These are phyloP conservation scores for Lentinus brumalis DNA, from an alignment of 768 basidiomycete species.

Conservation along the genomic window DNA sequence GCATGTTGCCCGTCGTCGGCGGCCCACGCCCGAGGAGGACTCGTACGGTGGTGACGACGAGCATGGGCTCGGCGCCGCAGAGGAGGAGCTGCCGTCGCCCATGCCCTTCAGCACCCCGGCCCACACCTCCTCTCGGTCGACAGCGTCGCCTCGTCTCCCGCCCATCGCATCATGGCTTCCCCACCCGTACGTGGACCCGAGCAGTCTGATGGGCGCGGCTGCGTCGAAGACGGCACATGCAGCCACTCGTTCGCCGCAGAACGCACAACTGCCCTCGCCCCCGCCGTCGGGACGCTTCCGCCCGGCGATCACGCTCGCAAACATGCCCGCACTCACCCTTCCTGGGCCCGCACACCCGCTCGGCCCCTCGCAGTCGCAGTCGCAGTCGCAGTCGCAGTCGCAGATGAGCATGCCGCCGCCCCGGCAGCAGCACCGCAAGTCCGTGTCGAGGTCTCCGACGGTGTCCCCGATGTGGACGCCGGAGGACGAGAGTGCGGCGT, in stretches of 20 bases:
- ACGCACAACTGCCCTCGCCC: constrained; percentile 38
- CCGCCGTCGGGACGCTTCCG: constrained; percentile 36
- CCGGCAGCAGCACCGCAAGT: constrained; percentile 27
- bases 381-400: neutral
- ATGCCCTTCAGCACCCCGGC: constrained; percentile 6
- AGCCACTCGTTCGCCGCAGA: constrained; percentile 9
- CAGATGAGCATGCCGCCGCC: constrained; percentile 20
- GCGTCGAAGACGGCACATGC: neutral
- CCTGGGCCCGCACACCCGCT: constrained; percentile 56
- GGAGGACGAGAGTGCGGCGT: constrained; percentile 72
- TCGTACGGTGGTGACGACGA: constrained; percentile 22
- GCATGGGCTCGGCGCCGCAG: constrained; percentile 17
- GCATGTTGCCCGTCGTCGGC: constrained; percentile 2
- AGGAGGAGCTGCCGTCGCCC: constrained; percentile 26
- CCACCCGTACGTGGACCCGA: constrained; percentile 32
- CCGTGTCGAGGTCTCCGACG: constrained; percentile 20
- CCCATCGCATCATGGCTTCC: constrained; percentile 73
- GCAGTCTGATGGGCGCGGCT: constrained; percentile 18
- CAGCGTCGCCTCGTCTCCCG: constrained; percentile 49
- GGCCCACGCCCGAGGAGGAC: constrained; percentile 11
- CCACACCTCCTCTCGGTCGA: constrained; percentile 7
- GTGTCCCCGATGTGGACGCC: constrained; percentile 44
- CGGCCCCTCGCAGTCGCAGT: constrained; percentile 21
- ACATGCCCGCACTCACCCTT: constrained; percentile 47
- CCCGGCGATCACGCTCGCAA: constrained; percentile 32